Percentiles rank a stretch among this genome's conserved stretches.
Evolutionary conservation across 495 filamentous ascomycete genomes (phyloP).

Genomic region (Talaromyces ruber): DNA sequence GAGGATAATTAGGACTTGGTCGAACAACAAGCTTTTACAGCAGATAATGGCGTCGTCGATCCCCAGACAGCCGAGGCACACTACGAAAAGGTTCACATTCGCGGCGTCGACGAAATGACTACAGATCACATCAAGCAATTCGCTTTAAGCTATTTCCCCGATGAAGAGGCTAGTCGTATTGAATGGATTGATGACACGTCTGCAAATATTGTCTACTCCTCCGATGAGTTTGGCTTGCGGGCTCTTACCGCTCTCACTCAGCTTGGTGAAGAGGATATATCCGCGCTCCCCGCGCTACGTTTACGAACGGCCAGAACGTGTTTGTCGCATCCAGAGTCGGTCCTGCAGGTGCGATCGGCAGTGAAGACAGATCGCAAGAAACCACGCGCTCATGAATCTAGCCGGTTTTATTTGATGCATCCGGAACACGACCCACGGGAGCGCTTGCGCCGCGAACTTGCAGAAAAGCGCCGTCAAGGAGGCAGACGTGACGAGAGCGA

Average conservation of each 20-base stretch:
- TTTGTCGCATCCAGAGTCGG: conserved; percentile 55
- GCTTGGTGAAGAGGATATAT: conserved; percentile 24
- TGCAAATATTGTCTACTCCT: conserved; percentile 73
- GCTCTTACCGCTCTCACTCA: conserved; percentile 61
- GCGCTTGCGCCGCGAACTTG: conserved; percentile 43
- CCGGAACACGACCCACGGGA: conserved; percentile 82
- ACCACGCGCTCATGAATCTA: conserved; percentile 64
- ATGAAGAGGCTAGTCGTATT: conserved; percentile 46
- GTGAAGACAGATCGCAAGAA: conserved; percentile 70
- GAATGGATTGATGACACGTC: conserved; percentile 97
- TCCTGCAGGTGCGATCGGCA: conserved; percentile 65
- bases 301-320: conserved; percentile 56
- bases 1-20: background rate
- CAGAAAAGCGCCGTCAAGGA: conserved; percentile 41
- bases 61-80: conserved; percentile 23
- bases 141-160: conserved; percentile 52
- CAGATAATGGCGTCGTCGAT: conserved; percentile 16
- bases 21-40: conserved; percentile 15
- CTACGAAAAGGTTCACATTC: conserved; percentile 65
- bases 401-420: conserved; percentile 85
- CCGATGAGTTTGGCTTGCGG: conserved; percentile 55
- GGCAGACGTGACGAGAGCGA: conserved; percentile 50
- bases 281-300: conserved; percentile 33
- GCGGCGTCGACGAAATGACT: conserved; percentile 73
- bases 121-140: conserved; percentile 70